These are phyloP conservation scores for Cerioporus squamosus DNA, from an alignment of 1,284 basidiomycete genomes.

Conservation along the genomic window DNA sequence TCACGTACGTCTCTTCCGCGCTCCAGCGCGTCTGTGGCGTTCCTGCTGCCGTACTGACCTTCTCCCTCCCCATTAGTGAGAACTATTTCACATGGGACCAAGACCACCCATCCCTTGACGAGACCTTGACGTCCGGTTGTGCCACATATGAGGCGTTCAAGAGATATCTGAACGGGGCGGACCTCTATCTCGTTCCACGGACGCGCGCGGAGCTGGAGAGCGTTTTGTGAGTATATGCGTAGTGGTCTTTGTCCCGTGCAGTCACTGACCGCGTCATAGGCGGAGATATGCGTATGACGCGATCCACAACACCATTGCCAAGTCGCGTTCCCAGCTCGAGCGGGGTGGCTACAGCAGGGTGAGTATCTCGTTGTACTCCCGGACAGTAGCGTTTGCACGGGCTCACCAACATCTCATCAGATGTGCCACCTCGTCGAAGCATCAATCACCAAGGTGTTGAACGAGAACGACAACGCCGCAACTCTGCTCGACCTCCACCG, in stretches of 20 bases:
- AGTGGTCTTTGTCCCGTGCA: background rate
- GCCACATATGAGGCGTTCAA: slow-evolving; percentile 48
- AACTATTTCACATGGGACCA: slow-evolving; percentile 70
- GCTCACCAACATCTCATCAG: slow-evolving; percentile 38
- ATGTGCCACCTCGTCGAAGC: slow-evolving; percentile 70
- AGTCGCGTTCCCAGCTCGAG: slow-evolving; percentile 64
- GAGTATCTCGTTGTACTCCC: slow-evolving; percentile 36
- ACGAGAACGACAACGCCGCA: slow-evolving; percentile 65
- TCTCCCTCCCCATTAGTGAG: slow-evolving; percentile 47
- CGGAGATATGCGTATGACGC: slow-evolving; percentile 76
- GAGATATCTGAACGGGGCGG: slow-evolving; percentile 46
- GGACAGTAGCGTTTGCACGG: too few species aligned
- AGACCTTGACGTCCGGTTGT: slow-evolving; percentile 71
- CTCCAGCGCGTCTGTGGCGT: slow-evolving; percentile 2
- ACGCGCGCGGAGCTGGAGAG: slow-evolving; percentile 68
- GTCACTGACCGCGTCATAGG: slow-evolving; percentile 39
- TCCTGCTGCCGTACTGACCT: slow-evolving; percentile 17
- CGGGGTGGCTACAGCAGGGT: slow-evolving; percentile 78
- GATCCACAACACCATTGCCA: slow-evolving; percentile 78
- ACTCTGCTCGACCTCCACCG: slow-evolving; percentile 67
- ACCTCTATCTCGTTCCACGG: slow-evolving; percentile 71
- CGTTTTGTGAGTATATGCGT: slow-evolving; percentile 57
- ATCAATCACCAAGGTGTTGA: slow-evolving; percentile 69
- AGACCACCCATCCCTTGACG: slow-evolving; percentile 68
- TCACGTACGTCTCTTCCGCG: slow-evolving; percentile 54